Conservation (phyloP, 345 rosid species). For the Odontarrhena argentea region DNA sequence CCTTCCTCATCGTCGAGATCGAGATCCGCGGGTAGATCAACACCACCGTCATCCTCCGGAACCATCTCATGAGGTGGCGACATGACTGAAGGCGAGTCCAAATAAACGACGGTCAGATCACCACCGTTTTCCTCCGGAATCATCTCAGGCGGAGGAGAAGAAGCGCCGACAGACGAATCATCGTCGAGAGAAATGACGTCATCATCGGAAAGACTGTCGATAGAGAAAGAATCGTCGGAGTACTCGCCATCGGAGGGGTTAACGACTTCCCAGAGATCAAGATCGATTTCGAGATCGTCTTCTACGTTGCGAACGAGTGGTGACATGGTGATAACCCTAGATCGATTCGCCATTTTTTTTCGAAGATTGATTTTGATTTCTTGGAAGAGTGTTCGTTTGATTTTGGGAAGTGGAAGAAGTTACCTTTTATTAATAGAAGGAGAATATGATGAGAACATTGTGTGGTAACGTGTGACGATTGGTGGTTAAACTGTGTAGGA, state of each 20-base stretch:
- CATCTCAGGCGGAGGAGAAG: slow-evolving; percentile 12
- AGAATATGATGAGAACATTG: slow-evolving; percentile 16
- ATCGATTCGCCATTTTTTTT: slow-evolving; percentile 36
- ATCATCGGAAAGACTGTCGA: slow-evolving; percentile 41
- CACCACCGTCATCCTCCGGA: background rate
- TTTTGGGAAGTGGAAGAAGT: slow-evolving; percentile 21
- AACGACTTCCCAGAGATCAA: slow-evolving; percentile 50
- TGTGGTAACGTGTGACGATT: slow-evolving; percentile 21
- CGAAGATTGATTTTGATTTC: background rate
- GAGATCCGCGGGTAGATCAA: slow-evolving; percentile 24
- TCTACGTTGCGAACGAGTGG: slow-evolving; percentile 31
- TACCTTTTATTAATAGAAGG: slow-evolving; percentile 26
- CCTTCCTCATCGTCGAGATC: slow-evolving; percentile 9
- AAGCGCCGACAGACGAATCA: slow-evolving; percentile 6
- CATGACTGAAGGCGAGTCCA: background rate
- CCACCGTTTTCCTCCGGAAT: background rate
- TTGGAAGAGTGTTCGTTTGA: slow-evolving; percentile 19
- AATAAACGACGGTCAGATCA: background rate
- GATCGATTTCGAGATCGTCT: slow-evolving; percentile 27
- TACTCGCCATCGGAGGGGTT: slow-evolving; percentile 44
- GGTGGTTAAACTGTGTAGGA: slow-evolving; percentile 18
- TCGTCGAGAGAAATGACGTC: slow-evolving; percentile 40
- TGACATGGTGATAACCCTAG: slow-evolving; percentile 39
- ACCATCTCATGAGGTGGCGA: slow-evolving; percentile 11
- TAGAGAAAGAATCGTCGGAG: slow-evolving; percentile 45